Base-by-base conservation (phyloP, 192 early-diverging fungal species). In the Umbelopsis vinacea region DNA sequence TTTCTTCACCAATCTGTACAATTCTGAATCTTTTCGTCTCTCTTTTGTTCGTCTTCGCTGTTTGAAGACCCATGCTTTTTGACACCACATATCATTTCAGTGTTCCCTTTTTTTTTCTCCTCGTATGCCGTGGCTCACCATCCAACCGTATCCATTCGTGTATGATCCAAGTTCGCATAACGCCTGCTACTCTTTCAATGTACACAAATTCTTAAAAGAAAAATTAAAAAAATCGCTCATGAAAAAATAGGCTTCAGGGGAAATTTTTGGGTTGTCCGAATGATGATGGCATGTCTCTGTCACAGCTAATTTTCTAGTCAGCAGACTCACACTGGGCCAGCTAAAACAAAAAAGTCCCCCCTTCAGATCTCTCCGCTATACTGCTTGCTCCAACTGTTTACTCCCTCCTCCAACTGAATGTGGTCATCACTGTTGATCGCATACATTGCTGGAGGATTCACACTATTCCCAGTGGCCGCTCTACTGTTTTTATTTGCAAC, bases 391-490 rank as follows among this genome's bases (percentile, higher is more conserved):
- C 48, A 50, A 50, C 48, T 3, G 48, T 21, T 29, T 3, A 48
- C 1, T 50, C n/a, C 14, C 17, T 50, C 48, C n/a, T 50, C 48
- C 67, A 45, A 69, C 48, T n/a, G 29, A 29, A 50, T 69, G 48
- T 50, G 67, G 67, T 69, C 67, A 47, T 54, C 82, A 17, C 74
- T 76, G 40, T 24, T 80, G 1, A 74, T 80, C 69, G 79, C 75
- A 37, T 84, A 84, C 60, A 45, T 82, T 33, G 55, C 82, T 46
- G 83, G 83, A 26, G 84, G 84, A 14, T 24, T 83, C 35, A 83
- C 84, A 24, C 71, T 85, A 29, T 71, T 85, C 19, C 84, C 84
- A 63, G 14, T 37, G n/a, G 23, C 35, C 23, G 57, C 57, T 37
- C 33, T 63, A 12, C 14, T 63, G 0, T 37, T 63, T 26, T 12